phyloP scores from a whole-genome alignment of 345 rosid genomes.

The Gossypium arboreum region DNA sequence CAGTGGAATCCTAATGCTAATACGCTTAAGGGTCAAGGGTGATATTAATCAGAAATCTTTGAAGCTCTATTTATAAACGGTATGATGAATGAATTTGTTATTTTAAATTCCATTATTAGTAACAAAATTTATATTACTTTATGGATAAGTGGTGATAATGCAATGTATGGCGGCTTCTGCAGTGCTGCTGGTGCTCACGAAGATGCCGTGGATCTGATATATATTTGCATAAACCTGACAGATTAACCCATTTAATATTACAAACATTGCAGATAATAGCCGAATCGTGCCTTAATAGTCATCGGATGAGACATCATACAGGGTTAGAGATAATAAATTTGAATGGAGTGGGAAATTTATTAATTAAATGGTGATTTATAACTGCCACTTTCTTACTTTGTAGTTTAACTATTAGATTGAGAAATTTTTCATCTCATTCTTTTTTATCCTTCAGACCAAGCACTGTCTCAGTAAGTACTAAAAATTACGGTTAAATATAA shows the following conservation, averaged over 20 bases:
- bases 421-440: no score
- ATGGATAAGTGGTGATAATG: slow-evolving; percentile 38
- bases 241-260: neutral
- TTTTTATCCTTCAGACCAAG: no score
- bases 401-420: no score
- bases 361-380: no score
- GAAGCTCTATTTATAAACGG: slow-evolving; percentile 26
- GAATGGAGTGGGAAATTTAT: no score
- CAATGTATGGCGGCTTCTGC: slow-evolving; percentile 39
- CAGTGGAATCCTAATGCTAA: neutral
- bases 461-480: no score
- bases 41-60: neutral
- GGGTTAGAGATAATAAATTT: no score
- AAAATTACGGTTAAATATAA: no score
- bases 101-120: neutral
- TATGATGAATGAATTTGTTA: neutral
- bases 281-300: slow-evolving; percentile 2
- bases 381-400: no score
- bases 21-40: neutral
- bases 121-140: neutral
- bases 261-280: neutral
- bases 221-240: neutral
- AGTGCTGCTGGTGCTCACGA: neutral
- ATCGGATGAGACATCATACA: neutral
- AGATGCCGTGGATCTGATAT: neutral